Percentiles rank a stretch among this genome's conserved stretches.
Evolutionary conservation across 106 monocot genomes (phyloP).

Genomic region (Dendrobium officinale): DNA sequence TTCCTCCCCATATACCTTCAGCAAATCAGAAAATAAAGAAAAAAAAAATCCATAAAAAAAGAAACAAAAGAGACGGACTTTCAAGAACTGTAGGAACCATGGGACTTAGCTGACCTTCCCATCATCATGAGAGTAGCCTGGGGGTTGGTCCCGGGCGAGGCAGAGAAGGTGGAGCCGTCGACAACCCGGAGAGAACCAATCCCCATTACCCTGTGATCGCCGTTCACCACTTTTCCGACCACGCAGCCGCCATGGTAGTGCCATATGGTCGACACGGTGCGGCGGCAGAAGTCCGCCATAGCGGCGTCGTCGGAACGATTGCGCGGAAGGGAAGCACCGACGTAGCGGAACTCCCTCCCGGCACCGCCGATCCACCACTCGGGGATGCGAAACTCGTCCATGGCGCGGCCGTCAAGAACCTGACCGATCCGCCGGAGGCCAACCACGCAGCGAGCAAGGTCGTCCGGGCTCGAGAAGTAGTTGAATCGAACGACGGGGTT

Average conservation of each 20-base stretch:
- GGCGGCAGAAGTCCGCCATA: slow-evolving; percentile 64
- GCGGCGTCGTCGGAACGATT: slow-evolving; percentile 41
- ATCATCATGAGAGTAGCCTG: slow-evolving; percentile 95
- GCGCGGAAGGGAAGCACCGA: slow-evolving; percentile 42
- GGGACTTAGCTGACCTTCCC: slow-evolving; percentile 45
- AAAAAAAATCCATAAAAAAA: background rate
- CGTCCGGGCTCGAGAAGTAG: slow-evolving; percentile 59
- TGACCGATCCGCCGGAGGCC: slow-evolving; percentile 51
- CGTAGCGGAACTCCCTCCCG: slow-evolving; percentile 44
- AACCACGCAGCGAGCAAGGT: slow-evolving; percentile 53
- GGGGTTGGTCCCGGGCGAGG: slow-evolving; percentile 88
- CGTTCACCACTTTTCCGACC: slow-evolving; percentile 70
- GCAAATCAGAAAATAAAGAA: background rate
- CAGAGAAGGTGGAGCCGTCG: slow-evolving; percentile 57
- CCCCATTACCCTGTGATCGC: slow-evolving; percentile 51
- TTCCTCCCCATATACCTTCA: slow-evolving; percentile 23
- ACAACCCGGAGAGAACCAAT: slow-evolving; percentile 51
- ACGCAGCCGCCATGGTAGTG: slow-evolving; percentile 92
- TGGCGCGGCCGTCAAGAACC: slow-evolving; percentile 42
- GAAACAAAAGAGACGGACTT: background rate
- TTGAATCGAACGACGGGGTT: slow-evolving; percentile 78
- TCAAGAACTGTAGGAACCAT: background rate
- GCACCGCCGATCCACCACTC: slow-evolving; percentile 17
- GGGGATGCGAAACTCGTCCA: slow-evolving; percentile 50
- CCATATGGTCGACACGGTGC: slow-evolving; percentile 71